A percentile compares a stretch with the other conserved stretches of the same genome.
Evolutionary conservation across 768 basidiomycete species (phyloP).

Genomic region (Termitomyces sp.): DNA sequence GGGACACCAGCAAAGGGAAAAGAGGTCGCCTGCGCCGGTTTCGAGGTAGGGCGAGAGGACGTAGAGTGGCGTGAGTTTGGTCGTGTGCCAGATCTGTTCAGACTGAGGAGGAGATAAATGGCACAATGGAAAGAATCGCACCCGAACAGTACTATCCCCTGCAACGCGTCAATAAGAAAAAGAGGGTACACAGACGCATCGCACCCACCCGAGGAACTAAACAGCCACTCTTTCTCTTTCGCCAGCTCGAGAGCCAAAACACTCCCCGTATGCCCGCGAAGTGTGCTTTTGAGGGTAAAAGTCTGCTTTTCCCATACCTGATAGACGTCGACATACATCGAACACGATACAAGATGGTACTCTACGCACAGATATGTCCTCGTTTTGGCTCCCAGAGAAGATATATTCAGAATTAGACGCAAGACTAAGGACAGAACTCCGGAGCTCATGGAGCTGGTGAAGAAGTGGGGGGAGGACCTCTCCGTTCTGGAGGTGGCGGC

Average conservation of each 20-base stretch:
- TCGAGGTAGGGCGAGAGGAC: slow-evolving; percentile 75
- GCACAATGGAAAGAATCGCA: slow-evolving; percentile 28
- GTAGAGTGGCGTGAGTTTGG: slow-evolving; percentile 58
- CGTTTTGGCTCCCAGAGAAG: slow-evolving; percentile 77
- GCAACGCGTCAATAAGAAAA: slow-evolving; percentile 1
- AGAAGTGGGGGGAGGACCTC: slow-evolving; percentile 42
- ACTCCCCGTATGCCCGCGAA: slow-evolving; percentile 80
- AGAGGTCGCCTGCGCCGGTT: slow-evolving; percentile 80
- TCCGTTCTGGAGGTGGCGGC: slow-evolving; percentile 43
- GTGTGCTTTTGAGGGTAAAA: slow-evolving; percentile 59
- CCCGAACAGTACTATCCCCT: slow-evolving; percentile 89
- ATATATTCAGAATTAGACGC: slow-evolving; percentile 70
- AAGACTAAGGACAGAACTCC: slow-evolving; percentile 68
- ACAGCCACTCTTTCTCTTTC: slow-evolving; percentile 74
- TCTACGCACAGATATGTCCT: slow-evolving; percentile 63
- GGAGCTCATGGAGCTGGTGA: slow-evolving; percentile 67
- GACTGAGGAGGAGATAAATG: background rate
- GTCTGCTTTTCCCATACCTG: slow-evolving; percentile 85
- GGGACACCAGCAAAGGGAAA: slow-evolving; percentile 76
- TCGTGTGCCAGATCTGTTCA: slow-evolving; percentile 76
- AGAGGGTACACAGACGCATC: background rate
- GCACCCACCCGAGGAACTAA: slow-evolving; percentile 78
- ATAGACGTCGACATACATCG: background rate
- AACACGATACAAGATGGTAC: background rate
- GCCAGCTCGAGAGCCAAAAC: slow-evolving; percentile 78